A percentile compares a stretch with the other conserved stretches of the same genome.
phyloP scores from a whole-genome alignment of 2,329 filamentous ascomycete species.

The Ophiocordyceps camponoti-leonardi region DNA sequence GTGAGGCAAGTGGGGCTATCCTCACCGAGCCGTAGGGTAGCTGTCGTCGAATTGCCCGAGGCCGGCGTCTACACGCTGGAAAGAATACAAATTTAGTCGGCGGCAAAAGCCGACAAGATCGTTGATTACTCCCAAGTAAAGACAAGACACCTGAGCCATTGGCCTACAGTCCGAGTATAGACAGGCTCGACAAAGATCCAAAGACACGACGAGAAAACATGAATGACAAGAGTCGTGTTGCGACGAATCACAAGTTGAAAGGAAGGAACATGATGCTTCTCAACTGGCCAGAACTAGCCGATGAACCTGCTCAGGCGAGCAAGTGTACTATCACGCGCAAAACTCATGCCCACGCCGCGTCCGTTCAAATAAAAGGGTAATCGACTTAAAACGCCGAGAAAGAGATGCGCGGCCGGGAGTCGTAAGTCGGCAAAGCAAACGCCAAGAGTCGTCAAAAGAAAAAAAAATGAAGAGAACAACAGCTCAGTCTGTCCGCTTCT shows the following conservation, averaged over 20 bases:
- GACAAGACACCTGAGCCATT: not conserved
- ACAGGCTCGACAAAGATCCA: not conserved
- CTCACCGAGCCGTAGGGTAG: slow-evolving; percentile 2
- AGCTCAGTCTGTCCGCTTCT: slow-evolving; percentile 15
- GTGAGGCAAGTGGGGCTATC: slow-evolving; percentile 8
- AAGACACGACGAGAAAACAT: not conserved
- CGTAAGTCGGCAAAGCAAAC: not conserved
- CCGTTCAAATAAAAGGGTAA: not conserved
- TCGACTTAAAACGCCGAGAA: not conserved
- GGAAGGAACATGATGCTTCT: not conserved
- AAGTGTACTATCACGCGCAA: not conserved
- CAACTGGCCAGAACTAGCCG: not conserved
- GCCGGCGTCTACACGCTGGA: not conserved
- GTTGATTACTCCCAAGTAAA: not conserved
- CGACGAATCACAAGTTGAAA: not conserved
- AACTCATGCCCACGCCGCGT: not conserved
- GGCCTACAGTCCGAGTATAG: not conserved
- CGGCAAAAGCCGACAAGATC: not conserved
- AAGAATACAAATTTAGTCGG: not conserved
- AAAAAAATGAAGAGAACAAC: not conserved
- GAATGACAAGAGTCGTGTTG: not conserved
- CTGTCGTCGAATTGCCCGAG: not conserved
- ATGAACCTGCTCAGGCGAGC: not conserved
- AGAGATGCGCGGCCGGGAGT: not conserved
- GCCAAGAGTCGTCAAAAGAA: not conserved